A percentile compares a stretch with the other conserved stretches of the same genome.
Evolutionary conservation across 345 rosid genomes (phyloP).

Genomic region (Barbarea vulgaris): DNA sequence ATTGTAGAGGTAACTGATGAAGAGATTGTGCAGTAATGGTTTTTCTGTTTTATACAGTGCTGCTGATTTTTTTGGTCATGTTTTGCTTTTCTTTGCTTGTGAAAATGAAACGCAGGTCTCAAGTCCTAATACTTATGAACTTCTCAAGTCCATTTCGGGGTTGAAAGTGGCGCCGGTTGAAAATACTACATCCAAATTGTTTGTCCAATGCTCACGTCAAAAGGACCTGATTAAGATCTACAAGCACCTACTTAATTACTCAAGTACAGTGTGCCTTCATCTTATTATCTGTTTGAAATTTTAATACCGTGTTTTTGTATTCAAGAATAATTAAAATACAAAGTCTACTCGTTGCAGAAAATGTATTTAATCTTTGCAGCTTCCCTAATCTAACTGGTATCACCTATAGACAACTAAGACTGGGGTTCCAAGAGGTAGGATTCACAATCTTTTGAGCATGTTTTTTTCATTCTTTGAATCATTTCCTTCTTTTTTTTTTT

Average conservation of each 20-base stretch:
- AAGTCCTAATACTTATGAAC: conserved; percentile 71
- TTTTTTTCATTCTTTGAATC: conserved; percentile 1
- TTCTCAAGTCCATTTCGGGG: conserved; percentile 83
- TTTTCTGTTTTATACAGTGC: conserved; percentile 1
- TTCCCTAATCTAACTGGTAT: conserved; percentile 71
- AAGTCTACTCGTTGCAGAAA: conserved; percentile 68
- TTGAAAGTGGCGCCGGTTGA: conserved; percentile 92
- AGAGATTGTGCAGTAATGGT: conserved; percentile 18
- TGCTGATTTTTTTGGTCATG: neutral
- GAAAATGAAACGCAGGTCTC: conserved; percentile 64
- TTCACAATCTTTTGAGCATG: no score
- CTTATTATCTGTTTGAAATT: conserved; percentile 11
- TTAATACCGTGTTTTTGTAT: neutral
- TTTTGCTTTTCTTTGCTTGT: conserved; percentile 18
- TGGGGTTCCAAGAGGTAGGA: conserved; percentile 76
- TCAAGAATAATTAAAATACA: conserved; percentile 39
- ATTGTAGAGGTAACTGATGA: conserved; percentile 76
- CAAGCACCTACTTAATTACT: conserved; percentile 89
- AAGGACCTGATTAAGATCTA: conserved; percentile 90
- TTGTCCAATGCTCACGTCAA: conserved; percentile 98
- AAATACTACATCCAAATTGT: conserved; percentile 83
- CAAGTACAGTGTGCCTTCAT: conserved; percentile 51
- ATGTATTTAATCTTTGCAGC: conserved; percentile 82
- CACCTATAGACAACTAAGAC: conserved; percentile 67
- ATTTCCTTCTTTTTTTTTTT: neutral